Evolutionary conservation across 306 rosid genomes (phyloP).

Genomic region (Leucaena leucocephala): DNA sequence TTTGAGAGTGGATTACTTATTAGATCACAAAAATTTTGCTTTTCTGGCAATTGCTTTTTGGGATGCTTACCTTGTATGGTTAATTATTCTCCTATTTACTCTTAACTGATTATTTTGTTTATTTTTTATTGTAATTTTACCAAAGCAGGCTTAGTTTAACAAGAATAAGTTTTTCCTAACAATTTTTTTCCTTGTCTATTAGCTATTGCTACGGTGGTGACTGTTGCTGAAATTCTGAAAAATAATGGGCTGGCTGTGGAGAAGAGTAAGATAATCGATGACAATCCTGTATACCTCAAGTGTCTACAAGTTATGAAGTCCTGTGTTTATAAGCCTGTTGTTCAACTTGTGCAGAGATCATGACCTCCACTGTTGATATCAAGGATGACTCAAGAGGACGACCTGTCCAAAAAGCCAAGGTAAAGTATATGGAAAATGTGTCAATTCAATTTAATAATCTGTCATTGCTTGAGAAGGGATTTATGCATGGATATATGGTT

Average conservation of each 20-base stretch:
- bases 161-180: background rate
- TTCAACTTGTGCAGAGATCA: slow-evolving; percentile 48
- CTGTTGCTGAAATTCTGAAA: slow-evolving; percentile 68
- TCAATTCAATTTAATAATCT: background rate
- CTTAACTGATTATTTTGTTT: background rate
- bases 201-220: slow-evolving; percentile 70
- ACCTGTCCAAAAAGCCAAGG: slow-evolving; percentile 61
- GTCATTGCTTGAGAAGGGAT: background rate
- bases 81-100: background rate
- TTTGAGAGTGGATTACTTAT: background rate
- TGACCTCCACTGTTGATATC: slow-evolving; percentile 67
- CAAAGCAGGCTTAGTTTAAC: background rate
- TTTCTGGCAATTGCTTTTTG: background rate
- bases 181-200: background rate
- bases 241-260: slow-evolving; percentile 66
- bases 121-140: no score
- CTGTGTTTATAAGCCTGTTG: background rate
- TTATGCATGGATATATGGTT: background rate
- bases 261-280: slow-evolving; percentile 48
- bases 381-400: slow-evolving; percentile 70
- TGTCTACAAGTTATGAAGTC: background rate
- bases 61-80: background rate
- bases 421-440: slow-evolving; percentile 3
- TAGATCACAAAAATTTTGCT: background rate
- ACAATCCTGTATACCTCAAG: background rate